A percentile compares a stretch with the other conserved stretches of the same genome.
Conservation (phyloP, 805 yeast genomes). For the Lachancea dasiensis region DNA sequence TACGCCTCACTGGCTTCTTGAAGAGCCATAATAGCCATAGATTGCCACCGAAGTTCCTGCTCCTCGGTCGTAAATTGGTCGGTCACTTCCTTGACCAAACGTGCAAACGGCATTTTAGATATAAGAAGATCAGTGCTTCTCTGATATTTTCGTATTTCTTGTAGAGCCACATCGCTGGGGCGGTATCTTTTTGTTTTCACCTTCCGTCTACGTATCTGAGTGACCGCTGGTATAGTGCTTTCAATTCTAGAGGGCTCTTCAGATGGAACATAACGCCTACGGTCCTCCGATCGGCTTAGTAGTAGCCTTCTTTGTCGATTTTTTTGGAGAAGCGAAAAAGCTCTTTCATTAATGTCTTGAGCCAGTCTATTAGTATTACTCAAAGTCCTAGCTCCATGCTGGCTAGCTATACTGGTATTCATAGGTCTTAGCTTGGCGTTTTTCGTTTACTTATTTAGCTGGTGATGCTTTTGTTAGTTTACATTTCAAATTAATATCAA, state of each 20-base stretch:
- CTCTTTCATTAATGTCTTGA: constrained; percentile 28
- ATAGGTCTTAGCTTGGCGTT: constrained; percentile 3
- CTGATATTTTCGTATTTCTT: constrained; percentile 65
- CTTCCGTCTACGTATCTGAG: constrained; percentile 28
- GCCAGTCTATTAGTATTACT: constrained; percentile 16
- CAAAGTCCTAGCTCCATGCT: constrained; percentile 16
- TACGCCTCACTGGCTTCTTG: constrained; percentile 83
- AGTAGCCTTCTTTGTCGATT: constrained; percentile 27
- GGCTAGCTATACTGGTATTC: constrained; percentile 15
- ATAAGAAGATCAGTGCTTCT: constrained; percentile 60
- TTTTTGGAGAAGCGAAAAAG: constrained; percentile 25
- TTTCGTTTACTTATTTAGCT: too few relatives aligned
- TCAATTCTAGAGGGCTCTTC: constrained; percentile 2
- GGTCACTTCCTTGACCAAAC: constrained; percentile 69
- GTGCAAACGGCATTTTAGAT: constrained; percentile 70
- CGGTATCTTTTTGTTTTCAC: constrained; percentile 42
- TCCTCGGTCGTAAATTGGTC: constrained; percentile 42
- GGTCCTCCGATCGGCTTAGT: constrained; percentile 9
- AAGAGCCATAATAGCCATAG: constrained; percentile 66
- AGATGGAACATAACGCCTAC: constrained; percentile 9
- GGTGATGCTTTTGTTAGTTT: too few relatives aligned
- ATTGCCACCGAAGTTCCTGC: constrained; percentile 68
- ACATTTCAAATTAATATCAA: too few relatives aligned
- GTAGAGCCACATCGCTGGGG: constrained; percentile 61
- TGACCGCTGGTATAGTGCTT: constrained; percentile 8